These are phyloP conservation scores for Plasmodium knowlesi DNA, from an alignment of 169 alveolate genomes.

Conservation along the genomic window DNA sequence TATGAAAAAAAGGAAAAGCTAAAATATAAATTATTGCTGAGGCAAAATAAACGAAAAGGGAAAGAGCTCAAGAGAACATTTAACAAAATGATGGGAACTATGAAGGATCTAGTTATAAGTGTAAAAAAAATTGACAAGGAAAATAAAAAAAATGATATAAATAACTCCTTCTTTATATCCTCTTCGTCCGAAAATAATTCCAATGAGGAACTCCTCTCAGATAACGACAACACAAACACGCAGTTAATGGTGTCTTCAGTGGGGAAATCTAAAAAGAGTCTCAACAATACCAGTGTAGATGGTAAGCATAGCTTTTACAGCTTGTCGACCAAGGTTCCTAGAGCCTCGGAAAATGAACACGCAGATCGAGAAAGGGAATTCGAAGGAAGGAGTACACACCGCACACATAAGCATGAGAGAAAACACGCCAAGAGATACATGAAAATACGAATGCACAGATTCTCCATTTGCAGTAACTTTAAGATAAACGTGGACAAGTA, in stretches of 20 bases:
- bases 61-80: conserved; percentile 26
- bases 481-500: conserved; percentile 46
- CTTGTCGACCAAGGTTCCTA: conserved; percentile 33
- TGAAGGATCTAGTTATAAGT: conserved; percentile 34
- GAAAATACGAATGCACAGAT: conserved; percentile 73
- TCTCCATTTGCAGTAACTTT: conserved; percentile 51
- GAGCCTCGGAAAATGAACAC: conserved; percentile 14
- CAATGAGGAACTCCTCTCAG: conserved; percentile 27
- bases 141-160: conserved; percentile 60
- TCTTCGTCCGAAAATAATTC: conserved; percentile 52
- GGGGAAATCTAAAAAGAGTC: conserved; percentile 44
- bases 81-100: conserved; percentile 54
- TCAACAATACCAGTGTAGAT: conserved; percentile 28
- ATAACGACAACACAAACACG: conserved; percentile 25
- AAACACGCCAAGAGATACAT: conserved; percentile 13
- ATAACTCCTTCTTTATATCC: conserved; percentile 69
- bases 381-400: neutral
- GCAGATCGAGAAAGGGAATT: neutral
- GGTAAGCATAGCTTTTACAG: conserved; percentile 60
- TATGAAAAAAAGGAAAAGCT: conserved; percentile 65
- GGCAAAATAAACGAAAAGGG: conserved; percentile 39
- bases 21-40: conserved; percentile 63
- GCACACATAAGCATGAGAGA: neutral
- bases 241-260: conserved; percentile 62
- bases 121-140: conserved; percentile 71